Conservation (phyloP, 805 yeast species). For the Torulaspora franciscae region DNA sequence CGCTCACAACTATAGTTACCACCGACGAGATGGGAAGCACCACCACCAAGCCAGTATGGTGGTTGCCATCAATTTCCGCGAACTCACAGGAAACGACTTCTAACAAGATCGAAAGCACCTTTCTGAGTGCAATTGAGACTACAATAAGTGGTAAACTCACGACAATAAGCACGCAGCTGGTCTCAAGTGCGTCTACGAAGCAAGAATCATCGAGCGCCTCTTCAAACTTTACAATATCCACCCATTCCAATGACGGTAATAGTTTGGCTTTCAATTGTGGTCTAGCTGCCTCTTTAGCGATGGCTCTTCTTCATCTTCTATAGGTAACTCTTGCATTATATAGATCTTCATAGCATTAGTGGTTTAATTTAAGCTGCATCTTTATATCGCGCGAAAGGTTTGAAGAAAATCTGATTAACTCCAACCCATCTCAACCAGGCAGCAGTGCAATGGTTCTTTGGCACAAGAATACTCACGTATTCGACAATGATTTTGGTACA, state of each 20-base stretch:
- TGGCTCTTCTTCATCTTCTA: conserved; percentile 11
- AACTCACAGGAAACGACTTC: not conserved
- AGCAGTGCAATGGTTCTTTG: conserved; percentile 50
- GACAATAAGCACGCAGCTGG: not conserved
- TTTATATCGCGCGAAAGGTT: conserved; percentile 1
- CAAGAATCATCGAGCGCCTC: not conserved
- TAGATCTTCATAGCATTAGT: not conserved
- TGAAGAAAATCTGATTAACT: not conserved
- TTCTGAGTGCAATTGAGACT: not conserved
- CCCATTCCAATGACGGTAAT: conserved; percentile 13
- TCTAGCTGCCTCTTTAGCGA: conserved; percentile 18
- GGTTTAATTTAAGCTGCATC: not conserved
- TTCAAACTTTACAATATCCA: conserved; percentile 9
- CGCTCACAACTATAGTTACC: conserved; percentile 20
- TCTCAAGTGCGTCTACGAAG: not conserved
- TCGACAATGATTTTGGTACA: conserved; percentile 60
- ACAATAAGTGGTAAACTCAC: not conserved
- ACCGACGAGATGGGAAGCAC: conserved; percentile 21
- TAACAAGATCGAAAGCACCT: not conserved
- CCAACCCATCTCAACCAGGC: not conserved
- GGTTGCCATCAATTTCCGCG: conserved; percentile 7
- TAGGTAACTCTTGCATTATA: not conserved
- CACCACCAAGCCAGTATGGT: conserved; percentile 22
- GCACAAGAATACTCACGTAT: conserved; percentile 52
- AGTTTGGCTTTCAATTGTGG: conserved; percentile 9